Evolutionary conservation across 2,329 filamentous ascomycete genomes (phyloP), one percentile per base, ranked within the genome.

Genomic region (Xylariaceae sp.): DNA sequence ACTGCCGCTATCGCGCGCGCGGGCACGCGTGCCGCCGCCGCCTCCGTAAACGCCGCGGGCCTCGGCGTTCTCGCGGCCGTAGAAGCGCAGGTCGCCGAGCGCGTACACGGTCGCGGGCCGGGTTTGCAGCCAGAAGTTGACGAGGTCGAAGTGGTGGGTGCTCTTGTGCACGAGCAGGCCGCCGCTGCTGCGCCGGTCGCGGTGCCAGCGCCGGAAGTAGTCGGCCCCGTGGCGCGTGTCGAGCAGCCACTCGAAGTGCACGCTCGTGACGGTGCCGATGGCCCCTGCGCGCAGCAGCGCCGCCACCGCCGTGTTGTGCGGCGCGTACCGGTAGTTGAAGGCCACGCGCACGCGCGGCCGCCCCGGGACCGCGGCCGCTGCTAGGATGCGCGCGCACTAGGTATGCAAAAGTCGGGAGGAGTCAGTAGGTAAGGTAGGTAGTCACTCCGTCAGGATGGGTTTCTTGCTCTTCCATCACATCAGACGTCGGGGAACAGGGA

Each of bases 291-390:
- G 61, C 4, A 79, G 43, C 1, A 79, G 43, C 49, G 75, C 67
- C 39, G 64, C 68, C 2, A 79, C 62, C 39, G 70, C 74, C 11
- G 73, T 79, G 53, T 79, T 76, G 55, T 78, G 75, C n/a, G 75
- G 75, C 24, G 74, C 74, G 46, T 78, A 79, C 15, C 75, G 68
- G 55, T 79, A 79, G 56, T 80, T 79, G 61, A 79, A 79, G 0
- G 70, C 72, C 1, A 79, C 74, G 12, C 75, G 64, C 3, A 78
- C 63, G 24, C 64, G 61, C 10, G 56, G 53, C 3, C 60, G 59
- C 0, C 69, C 73, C 13, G 64, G 13, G 7, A 12, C 57, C 32
- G 69, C 61, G 12, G 73, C 72, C 10, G 71, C 68, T 40, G 65
- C 61, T 41, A 77, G 64, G 37, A 79, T 78, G 31, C 65, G 60